phyloP scores from a whole-genome alignment of 345 rosid genomes.

The Pelargonium nanum region DNA sequence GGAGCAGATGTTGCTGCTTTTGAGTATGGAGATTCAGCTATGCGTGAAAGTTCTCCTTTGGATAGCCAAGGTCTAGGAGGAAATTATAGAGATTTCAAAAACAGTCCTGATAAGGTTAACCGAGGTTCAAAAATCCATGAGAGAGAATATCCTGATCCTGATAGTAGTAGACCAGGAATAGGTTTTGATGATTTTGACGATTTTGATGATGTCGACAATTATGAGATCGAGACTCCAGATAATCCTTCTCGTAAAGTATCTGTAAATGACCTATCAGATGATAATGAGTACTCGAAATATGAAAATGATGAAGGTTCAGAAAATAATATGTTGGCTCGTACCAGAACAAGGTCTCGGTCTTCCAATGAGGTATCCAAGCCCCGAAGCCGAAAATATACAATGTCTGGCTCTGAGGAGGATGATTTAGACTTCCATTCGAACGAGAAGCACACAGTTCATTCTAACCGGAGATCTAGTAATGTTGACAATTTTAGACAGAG shows the following conservation, averaged over 20 bases:
- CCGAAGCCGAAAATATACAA: conserved; percentile 16
- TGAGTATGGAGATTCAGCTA: conserved; percentile 56
- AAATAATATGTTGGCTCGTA: conserved; percentile 13
- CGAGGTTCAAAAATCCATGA: conserved; percentile 18
- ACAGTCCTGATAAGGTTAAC: conserved; percentile 20
- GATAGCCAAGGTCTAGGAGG: conserved; percentile 16
- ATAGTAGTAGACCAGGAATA: conserved; percentile 27
- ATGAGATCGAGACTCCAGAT: conserved; percentile 55
- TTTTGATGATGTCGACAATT: conserved; percentile 83
- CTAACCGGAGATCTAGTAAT: conserved; percentile 70
- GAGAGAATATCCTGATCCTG: conserved; percentile 35
- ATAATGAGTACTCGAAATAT: conserved; percentile 30
- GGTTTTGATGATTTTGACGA: conserved; percentile 95
- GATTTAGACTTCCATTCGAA: conserved; percentile 46
- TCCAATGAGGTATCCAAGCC: conserved; percentile 22
- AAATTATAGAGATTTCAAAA: conserved; percentile 30
- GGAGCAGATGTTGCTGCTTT: conserved; percentile 94
- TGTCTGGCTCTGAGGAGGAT: conserved; percentile 37
- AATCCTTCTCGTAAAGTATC: conserved; percentile 25
- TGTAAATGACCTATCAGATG: conserved; percentile 31
- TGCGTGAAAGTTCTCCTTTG: conserved; percentile 20
- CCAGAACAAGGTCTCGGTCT: conserved; percentile 20
- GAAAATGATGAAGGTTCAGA: conserved; percentile 25
- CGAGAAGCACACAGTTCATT: conserved; percentile 42
- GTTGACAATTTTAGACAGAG: conserved; percentile 36